Evolutionary conservation across 805 yeast species (phyloP).

Genomic region (Metschnikowia picachoensis): DNA sequence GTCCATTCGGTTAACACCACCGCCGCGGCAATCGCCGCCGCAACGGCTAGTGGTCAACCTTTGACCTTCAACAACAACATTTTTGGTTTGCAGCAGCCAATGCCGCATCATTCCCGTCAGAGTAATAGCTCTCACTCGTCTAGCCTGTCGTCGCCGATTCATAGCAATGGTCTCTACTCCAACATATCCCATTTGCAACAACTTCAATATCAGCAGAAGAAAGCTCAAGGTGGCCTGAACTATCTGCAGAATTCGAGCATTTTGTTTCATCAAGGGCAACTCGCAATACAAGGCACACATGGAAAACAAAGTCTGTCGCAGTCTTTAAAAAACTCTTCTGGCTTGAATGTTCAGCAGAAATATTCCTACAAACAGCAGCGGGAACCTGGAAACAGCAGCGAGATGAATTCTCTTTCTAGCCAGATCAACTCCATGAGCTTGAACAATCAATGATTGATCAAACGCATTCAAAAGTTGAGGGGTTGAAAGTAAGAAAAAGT

Average conservation of each 20-base stretch:
- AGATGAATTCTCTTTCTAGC: slow-evolving; percentile 18
- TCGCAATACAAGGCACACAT: slow-evolving; percentile 8
- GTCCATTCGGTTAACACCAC: slow-evolving; percentile 38
- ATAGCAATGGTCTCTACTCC: slow-evolving; percentile 15
- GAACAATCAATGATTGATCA: slow-evolving; percentile 4
- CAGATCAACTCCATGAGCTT: slow-evolving; percentile 30
- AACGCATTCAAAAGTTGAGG: no score
- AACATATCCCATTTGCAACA: slow-evolving; percentile 19
- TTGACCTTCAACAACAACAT: slow-evolving; percentile 32
- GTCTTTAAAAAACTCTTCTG: slow-evolving; percentile 16
- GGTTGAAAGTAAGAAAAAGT: no score
- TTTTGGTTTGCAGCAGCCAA: slow-evolving; percentile 34
- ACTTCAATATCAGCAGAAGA: slow-evolving; percentile 19
- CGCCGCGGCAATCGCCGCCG: slow-evolving; percentile 46
- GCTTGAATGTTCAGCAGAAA: slow-evolving; percentile 11
- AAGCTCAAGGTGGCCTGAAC: slow-evolving; percentile 13
- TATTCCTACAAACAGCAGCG: slow-evolving; percentile 12
- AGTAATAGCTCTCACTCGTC: slow-evolving; percentile 6
- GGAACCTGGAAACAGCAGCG: not conserved
- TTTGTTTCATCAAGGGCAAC: slow-evolving; percentile 15
- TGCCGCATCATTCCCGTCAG: slow-evolving; percentile 23
- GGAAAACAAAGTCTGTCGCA: slow-evolving; percentile 15
- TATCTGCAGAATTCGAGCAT: slow-evolving; percentile 24
- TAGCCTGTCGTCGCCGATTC: slow-evolving; percentile 12
- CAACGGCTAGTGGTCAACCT: slow-evolving; percentile 46